Conservation (phyloP, 768 basidiomycete species). For the Suillus plorans region DNA sequence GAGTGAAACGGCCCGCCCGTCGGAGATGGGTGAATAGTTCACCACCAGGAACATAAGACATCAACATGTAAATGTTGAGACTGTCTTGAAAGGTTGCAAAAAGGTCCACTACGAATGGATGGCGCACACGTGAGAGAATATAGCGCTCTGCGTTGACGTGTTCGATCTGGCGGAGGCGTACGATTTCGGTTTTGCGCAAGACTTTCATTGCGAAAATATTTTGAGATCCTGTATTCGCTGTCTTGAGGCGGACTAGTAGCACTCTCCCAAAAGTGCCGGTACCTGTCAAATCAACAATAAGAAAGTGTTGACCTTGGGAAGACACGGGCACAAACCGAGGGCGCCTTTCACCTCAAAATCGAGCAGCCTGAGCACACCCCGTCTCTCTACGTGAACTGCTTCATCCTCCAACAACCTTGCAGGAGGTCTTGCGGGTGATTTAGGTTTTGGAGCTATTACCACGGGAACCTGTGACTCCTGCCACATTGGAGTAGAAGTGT, state of each 20-base stretch:
- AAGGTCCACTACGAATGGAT: constrained; percentile 96
- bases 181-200: constrained; percentile 81
- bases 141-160: constrained; percentile 96
- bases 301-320: constrained; percentile 2
- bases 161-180: constrained; percentile 91
- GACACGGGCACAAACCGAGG: constrained; percentile 48
- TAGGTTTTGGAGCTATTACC: constrained; percentile 5
- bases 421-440: constrained; percentile 38
- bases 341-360: constrained; percentile 84
- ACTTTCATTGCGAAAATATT: constrained; percentile 87
- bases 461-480: constrained; percentile 2
- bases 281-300: constrained; percentile 45
- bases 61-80: constrained; percentile 96
- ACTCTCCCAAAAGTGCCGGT: constrained; percentile 97
- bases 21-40: constrained; percentile 97
- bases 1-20: constrained; percentile 90
- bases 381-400: constrained; percentile 56
- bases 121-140: constrained; percentile 87
- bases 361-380: constrained; percentile 59
- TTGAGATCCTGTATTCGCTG: constrained; percentile 42
- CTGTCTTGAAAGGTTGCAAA: constrained; percentile 95
- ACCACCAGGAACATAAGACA: constrained; percentile 95
- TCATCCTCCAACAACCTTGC: constrained; percentile 69
- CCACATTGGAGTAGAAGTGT: constrained; percentile 15
- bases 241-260: constrained; percentile 76